Base-by-base conservation (phyloP, 2,329 filamentous ascomycete genomes). In the Aspergillus piperis region DNA sequence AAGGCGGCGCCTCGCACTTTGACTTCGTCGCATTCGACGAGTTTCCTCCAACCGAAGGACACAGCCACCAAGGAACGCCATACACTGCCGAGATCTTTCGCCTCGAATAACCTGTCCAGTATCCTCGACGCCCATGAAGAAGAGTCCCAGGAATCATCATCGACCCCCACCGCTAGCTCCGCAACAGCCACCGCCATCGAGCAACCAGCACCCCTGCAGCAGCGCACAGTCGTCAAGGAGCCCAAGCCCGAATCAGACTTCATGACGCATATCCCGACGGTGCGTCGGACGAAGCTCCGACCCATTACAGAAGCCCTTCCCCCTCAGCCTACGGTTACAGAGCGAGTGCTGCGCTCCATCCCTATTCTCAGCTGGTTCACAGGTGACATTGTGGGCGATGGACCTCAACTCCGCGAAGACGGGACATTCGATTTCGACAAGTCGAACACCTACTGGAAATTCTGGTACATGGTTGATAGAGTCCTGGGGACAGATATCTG, bases 341-440 rank as follows among this genome's bases (percentile, higher is more conserved):
- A 90, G 74, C 83, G 86, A 54, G 71, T 90, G 19, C 76, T 90
- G 57, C 83, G 84, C 65, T 84, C 83, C 57, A 85, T 92, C 42
- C 90, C 90, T 2, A 82, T 92, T 62, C 77, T 92, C 62, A 85
- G 84, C 67, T 92, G 88, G 86, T 89, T 92, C 71, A 87, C 86
- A 49, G 87, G 76, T 27, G 78, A 79, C 57, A 78, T 81, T 41
- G 79, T 81, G 17, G 79, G 78, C 8, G 78, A 80, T 59, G 79
- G 79, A 2, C 78, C 79, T 8, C 71, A 77, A 61, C 64, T 81
- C 19, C 73, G 73, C 30, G 79, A 81, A 47, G 78, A 81, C 57
- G 79, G 79, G 2, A 71, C 70, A 8, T 80, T 96, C 68, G 93
- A 97, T 75, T 90, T 88, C 81, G 85, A 85, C 44, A 81, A 78